Evolutionary conservation across 371 early-diverging fungal genomes (phyloP), one percentile per base, ranked within the genome.

Genomic region (Haplosporangium sp.): DNA sequence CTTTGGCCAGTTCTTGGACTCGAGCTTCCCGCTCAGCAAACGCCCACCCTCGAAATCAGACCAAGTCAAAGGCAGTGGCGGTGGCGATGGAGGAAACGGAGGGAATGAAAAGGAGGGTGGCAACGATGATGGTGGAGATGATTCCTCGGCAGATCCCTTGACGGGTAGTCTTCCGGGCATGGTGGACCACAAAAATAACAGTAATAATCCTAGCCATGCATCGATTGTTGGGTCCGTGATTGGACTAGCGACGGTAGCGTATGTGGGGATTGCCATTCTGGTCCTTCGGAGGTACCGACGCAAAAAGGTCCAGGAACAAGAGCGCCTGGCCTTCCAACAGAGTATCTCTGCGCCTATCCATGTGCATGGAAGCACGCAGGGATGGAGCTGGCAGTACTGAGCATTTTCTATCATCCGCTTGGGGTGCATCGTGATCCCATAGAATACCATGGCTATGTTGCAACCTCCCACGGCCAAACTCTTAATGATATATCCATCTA

Each of bases 1-100:
- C 7, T 77, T 77, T 47, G 77, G 77, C 10, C 77, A 77, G 64
- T 77, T 62, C 38, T 4, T 71, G 10, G 77, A 77, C 14, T 13
- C 60, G 42, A 12, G 53, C 0, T 77, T 36, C 41, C 72, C 77
- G 0, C 57, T 77, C 43, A 77, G 68, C 29, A 59, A 18, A 2
- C 42, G 56, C 7, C 77, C 77, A 18, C 76, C 76, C 0, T 18
- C 69, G 45, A 18, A 46, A 12, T 1, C 51, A 0, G 21, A 40
- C 20, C 37, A 48, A 13, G 40, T 40, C 14, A 43, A 38, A 38
- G 51, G 43, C 45, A 45, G 45, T 5, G 45, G 45, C 11, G 7
- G 8, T 18, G 50, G 18, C 4, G 18, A 4, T 2, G 29, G 29
- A 29, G 29, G 29, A 29, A 29, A 29, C 29, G 29, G 29, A 29